Conservation (phyloP, 2,329 filamentous ascomycete species). For the Neopestalotiopsis sp. region DNA sequence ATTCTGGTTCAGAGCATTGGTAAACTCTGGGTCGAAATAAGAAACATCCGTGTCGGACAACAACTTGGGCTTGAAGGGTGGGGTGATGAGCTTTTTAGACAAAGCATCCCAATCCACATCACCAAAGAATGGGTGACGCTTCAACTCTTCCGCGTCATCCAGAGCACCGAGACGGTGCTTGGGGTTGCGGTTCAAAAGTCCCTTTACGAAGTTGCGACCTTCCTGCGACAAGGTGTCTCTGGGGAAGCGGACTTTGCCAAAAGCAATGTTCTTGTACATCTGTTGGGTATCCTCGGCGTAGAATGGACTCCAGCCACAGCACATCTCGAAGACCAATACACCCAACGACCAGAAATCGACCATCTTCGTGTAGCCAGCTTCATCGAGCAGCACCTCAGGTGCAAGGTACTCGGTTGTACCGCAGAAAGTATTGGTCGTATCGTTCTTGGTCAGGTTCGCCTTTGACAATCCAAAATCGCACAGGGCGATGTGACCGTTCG, state of each 20-base stretch:
- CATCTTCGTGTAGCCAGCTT: slow-evolving; percentile 99
- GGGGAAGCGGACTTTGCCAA: slow-evolving; percentile 96
- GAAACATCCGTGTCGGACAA: slow-evolving; percentile 96
- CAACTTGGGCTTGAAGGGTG: slow-evolving; percentile 96
- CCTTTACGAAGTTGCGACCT: slow-evolving; percentile 97
- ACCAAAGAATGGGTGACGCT: slow-evolving; percentile 90
- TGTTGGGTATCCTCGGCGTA: slow-evolving; percentile 99
- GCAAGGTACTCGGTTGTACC: slow-evolving; percentile 98
- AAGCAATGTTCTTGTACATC: slow-evolving; percentile 99
- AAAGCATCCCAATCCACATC: slow-evolving; percentile 94
- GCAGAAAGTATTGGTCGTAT: slow-evolving; percentile 98
- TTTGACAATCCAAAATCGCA: slow-evolving; percentile 98
- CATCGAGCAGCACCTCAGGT: slow-evolving; percentile 92
- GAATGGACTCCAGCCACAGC: slow-evolving; percentile 98
- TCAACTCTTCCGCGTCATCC: slow-evolving; percentile 91
- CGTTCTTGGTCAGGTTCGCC: slow-evolving; percentile 94
- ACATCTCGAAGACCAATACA: slow-evolving; percentile 99
- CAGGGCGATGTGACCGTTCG: slow-evolving; percentile 95
- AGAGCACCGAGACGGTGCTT: slow-evolving; percentile 92
- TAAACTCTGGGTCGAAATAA: slow-evolving; percentile 99
- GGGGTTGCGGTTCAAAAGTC: slow-evolving; percentile 93
- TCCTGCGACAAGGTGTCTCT: slow-evolving; percentile 93
- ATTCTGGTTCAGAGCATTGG: slow-evolving; percentile 86
- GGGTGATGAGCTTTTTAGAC: slow-evolving; percentile 88
- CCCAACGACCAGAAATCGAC: slow-evolving; percentile 99